Percentiles rank a stretch among this genome's conserved stretches.
These are phyloP conservation scores for Rhizophora apiculata DNA, from an alignment of 345 rosid species.

Conservation along the genomic window DNA sequence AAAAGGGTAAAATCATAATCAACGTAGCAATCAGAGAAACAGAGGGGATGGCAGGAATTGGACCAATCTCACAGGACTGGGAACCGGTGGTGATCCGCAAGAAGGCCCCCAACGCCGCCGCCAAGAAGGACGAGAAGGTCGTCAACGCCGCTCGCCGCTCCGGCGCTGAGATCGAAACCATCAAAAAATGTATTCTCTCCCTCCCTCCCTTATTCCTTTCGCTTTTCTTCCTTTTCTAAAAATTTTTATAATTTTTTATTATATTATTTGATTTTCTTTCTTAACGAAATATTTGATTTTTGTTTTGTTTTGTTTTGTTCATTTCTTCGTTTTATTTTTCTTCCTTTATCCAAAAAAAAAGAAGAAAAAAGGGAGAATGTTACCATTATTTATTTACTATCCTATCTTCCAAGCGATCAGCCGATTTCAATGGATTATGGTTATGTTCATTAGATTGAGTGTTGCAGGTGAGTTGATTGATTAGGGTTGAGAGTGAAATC, in stretches of 20 bases:
- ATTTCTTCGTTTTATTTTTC: no score
- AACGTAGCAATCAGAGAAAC: neutral
- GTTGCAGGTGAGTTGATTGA: no score
- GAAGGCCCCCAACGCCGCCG: constrained; percentile 35
- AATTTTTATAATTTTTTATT: neutral
- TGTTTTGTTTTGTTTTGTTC: no score
- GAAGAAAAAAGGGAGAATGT: no score
- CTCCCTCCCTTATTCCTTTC: neutral
- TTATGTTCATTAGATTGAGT: no score
- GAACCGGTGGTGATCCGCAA: constrained; percentile 34
- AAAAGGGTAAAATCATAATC: no score
- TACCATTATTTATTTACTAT: no score
- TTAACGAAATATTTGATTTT: neutral
- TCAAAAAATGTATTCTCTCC: constrained; percentile 18
- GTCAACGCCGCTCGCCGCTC: constrained; percentile 36
- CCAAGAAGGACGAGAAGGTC: constrained; percentile 33
- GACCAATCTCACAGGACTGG: constrained; percentile 36
- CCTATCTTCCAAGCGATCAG: no score
- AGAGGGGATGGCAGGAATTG: constrained; percentile 16
- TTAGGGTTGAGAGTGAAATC: no score
- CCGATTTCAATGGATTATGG: no score
- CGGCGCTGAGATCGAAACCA: constrained; percentile 32
- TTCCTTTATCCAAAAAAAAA: no score
- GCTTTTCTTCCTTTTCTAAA: neutral
- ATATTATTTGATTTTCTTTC: neutral